These are phyloP conservation scores for Grosmannia penicillata DNA, from an alignment of 2,329 filamentous ascomycete genomes.

Conservation along the genomic window DNA sequence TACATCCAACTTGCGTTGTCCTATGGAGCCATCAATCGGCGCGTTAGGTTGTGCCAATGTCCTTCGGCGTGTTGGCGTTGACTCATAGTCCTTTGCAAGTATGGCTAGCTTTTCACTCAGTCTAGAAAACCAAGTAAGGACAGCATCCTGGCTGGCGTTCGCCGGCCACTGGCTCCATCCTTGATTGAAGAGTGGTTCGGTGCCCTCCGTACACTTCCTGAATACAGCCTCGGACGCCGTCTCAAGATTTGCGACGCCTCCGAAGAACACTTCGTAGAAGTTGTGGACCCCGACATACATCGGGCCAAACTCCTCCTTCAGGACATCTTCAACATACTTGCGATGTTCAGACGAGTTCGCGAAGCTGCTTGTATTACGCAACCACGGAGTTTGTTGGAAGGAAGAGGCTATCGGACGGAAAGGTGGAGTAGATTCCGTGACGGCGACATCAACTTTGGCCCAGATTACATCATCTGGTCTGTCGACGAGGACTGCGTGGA, in stretches of 20 bases:
- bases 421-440: slow-evolving; percentile 19
- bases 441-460: slow-evolving; percentile 20
- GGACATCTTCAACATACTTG: slow-evolving; percentile 17
- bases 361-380: slow-evolving; percentile 17
- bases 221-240: slow-evolving; percentile 19
- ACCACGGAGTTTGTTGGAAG: slow-evolving; percentile 17
- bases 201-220: slow-evolving; percentile 17
- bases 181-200: slow-evolving; percentile 16
- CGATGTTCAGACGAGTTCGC: slow-evolving; percentile 21
- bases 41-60: slow-evolving; percentile 15
- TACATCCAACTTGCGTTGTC: background rate
- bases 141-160: slow-evolving; percentile 18
- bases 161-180: slow-evolving; percentile 20
- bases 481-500: slow-evolving; percentile 15
- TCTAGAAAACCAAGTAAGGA: slow-evolving; percentile 19
- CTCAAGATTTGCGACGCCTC: slow-evolving; percentile 16
- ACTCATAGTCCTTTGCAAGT: slow-evolving; percentile 13
- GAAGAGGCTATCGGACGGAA: slow-evolving; percentile 12
- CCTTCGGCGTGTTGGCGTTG: slow-evolving; percentile 11
- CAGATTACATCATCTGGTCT: slow-evolving; percentile 19
- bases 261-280: slow-evolving; percentile 20
- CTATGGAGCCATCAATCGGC: slow-evolving; percentile 12
- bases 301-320: slow-evolving; percentile 20
- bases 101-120: slow-evolving; percentile 15
- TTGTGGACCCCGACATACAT: slow-evolving; percentile 19